Evolutionary conservation across 768 basidiomycete genomes (phyloP).

Genomic region (Leucosporidium yakuticum): DNA sequence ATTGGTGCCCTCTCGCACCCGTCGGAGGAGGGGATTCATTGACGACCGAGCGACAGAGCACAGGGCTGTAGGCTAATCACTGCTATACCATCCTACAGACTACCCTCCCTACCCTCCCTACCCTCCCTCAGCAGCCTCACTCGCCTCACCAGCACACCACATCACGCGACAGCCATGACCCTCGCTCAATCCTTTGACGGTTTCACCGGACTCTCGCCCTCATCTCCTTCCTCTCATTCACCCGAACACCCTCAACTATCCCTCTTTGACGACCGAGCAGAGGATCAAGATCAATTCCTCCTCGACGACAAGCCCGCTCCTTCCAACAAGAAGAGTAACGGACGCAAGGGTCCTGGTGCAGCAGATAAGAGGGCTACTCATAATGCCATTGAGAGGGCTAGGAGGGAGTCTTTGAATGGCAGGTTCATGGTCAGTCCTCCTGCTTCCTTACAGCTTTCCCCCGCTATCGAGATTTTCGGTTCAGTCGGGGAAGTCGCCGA

Average conservation of each 20-base stretch:
- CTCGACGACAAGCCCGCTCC: background rate
- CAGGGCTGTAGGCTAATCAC: no score
- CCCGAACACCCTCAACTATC: background rate
- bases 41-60: no score
- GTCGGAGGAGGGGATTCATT: no score
- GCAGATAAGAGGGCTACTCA: conserved; percentile 93
- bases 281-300: background rate
- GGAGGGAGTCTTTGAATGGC: conserved; percentile 86
- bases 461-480: conserved; percentile 28
- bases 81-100: background rate
- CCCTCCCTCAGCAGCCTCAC: background rate
- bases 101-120: background rate
- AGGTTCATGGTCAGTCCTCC: conserved; percentile 66
- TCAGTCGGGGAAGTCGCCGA: no score
- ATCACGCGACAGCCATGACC: background rate
- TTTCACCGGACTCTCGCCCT: background rate
- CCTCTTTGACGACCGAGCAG: background rate
- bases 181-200: background rate
- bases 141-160: background rate
- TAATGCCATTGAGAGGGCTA: conserved; percentile 91
- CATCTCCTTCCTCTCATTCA: background rate
- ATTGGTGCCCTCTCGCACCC: no score
- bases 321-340: background rate
- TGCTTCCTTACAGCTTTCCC: conserved; percentile 4
- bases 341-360: conserved; percentile 40